Evolutionary conservation across 768 basidiomycete genomes (phyloP).

Genomic region (Agaricus sinodeliciosus): DNA sequence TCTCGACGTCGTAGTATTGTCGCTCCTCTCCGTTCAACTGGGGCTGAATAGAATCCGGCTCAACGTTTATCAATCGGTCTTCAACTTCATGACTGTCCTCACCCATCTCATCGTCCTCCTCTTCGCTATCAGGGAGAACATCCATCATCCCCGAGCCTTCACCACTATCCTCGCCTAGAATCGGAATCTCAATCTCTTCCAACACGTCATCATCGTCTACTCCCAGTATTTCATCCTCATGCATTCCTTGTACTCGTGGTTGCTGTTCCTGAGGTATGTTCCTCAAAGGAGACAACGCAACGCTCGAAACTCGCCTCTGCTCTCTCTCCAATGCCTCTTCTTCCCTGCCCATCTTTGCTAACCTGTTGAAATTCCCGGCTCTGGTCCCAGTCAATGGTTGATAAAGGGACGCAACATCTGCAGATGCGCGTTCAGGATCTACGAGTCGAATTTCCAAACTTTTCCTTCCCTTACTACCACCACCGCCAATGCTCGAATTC

Average conservation of each 20-base stretch:
- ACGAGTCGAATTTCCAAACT: constrained; percentile 18
- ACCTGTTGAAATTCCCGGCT: constrained; percentile 21
- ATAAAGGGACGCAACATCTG: constrained; percentile 12
- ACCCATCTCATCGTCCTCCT: background rate
- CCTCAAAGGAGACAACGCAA: constrained; percentile 13
- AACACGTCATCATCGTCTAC: background rate
- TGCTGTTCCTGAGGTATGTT: constrained; percentile 9
- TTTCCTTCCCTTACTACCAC: background rate
- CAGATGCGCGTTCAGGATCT: background rate
- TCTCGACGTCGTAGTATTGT: background rate
- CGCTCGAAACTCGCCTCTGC: constrained; percentile 24
- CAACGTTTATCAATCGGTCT: background rate
- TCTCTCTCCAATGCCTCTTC: constrained; percentile 30
- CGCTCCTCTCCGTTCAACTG: background rate
- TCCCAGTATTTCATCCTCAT: background rate
- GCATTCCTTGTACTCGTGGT: background rate
- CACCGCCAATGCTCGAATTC: background rate
- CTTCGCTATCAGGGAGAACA: background rate
- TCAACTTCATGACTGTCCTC: background rate
- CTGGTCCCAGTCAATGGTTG: constrained; percentile 19
- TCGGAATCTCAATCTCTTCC: constrained; percentile 5
- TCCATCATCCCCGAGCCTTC: background rate
- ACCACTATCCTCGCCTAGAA: constrained; percentile 1
- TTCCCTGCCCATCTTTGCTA: constrained; percentile 26
- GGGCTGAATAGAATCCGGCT: background rate